These are phyloP conservation scores for Actinidia chinensis DNA, from an alignment of 179 eudicot species.

Conservation along the genomic window DNA sequence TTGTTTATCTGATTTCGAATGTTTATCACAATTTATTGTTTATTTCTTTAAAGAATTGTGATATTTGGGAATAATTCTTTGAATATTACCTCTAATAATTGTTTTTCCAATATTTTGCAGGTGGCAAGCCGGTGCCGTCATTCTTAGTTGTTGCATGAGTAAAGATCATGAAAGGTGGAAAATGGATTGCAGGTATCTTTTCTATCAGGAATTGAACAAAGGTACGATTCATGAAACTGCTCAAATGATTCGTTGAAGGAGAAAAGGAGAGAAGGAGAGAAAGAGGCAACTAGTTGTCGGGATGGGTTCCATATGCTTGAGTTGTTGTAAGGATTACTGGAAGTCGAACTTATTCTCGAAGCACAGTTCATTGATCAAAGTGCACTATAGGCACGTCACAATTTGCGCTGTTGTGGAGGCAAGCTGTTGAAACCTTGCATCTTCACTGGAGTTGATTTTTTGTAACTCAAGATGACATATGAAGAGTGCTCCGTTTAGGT, in stretches of 20 bases:
- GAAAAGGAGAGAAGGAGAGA: background rate
- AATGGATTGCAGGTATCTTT: background rate
- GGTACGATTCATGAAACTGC: conserved; percentile 13
- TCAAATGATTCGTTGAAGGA: background rate
- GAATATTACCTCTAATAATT: background rate
- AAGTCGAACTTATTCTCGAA: background rate
- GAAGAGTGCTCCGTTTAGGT: background rate
- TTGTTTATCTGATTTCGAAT: background rate
- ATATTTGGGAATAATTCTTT: background rate
- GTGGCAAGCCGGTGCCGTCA: conserved; percentile 1
- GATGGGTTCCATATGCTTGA: background rate
- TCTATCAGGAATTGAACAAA: background rate
- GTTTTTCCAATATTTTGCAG: conserved; percentile 10
- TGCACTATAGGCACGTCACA: background rate
- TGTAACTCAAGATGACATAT: background rate
- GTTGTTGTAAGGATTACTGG: background rate
- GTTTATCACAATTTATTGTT: background rate
- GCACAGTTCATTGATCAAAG: background rate
- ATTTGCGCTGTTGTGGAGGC: background rate
- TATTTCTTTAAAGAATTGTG: background rate
- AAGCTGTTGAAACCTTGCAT: conserved; percentile 12
- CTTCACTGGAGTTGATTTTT: background rate
- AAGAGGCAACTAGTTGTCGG: background rate
- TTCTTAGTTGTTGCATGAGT: background rate
- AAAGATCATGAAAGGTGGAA: background rate